phyloP scores from a whole-genome alignment of 352 stramenopile genomes.

The Phytopythium mirpurense region DNA sequence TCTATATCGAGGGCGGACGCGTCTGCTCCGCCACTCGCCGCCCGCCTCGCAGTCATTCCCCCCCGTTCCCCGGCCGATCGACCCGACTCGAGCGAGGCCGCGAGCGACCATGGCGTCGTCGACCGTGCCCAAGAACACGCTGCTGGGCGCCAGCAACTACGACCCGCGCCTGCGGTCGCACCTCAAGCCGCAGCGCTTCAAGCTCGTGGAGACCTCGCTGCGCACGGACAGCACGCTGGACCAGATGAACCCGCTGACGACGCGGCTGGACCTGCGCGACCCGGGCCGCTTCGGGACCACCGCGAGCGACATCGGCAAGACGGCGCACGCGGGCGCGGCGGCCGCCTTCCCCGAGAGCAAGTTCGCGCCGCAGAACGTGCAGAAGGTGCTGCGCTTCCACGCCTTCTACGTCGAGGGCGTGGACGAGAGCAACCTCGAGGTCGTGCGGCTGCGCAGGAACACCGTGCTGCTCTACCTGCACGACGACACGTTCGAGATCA shows the following conservation, averaged over 20 bases:
- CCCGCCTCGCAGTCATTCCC: background rate
- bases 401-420: slow-evolving; percentile 82
- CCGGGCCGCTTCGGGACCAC: slow-evolving; percentile 52
- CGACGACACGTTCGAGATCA: slow-evolving; percentile 88
- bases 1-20: background rate
- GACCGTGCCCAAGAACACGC: slow-evolving; percentile 56
- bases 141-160: slow-evolving; percentile 71
- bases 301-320: slow-evolving; percentile 51
- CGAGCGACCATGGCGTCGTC: slow-evolving; percentile 31
- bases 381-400: slow-evolving; percentile 82
- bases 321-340: slow-evolving; percentile 9
- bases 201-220: slow-evolving; percentile 50
- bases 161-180: slow-evolving; percentile 58
- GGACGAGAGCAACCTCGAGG: slow-evolving; percentile 76
- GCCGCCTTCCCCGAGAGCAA: slow-evolving; percentile 49
- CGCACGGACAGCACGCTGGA: slow-evolving; percentile 59
- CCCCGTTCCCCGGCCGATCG: background rate
- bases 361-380: slow-evolving; percentile 75
- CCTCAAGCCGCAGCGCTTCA: slow-evolving; percentile 79
- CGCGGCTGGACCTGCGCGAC: slow-evolving; percentile 51
- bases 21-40: background rate
- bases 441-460: slow-evolving; percentile 67
- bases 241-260: slow-evolving; percentile 56
- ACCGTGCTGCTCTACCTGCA: slow-evolving; percentile 79
- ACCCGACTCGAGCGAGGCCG: background rate